Base-by-base conservation (phyloP, 2,329 filamentous ascomycete genomes). In the Neofusicoccum sp. region DNA sequence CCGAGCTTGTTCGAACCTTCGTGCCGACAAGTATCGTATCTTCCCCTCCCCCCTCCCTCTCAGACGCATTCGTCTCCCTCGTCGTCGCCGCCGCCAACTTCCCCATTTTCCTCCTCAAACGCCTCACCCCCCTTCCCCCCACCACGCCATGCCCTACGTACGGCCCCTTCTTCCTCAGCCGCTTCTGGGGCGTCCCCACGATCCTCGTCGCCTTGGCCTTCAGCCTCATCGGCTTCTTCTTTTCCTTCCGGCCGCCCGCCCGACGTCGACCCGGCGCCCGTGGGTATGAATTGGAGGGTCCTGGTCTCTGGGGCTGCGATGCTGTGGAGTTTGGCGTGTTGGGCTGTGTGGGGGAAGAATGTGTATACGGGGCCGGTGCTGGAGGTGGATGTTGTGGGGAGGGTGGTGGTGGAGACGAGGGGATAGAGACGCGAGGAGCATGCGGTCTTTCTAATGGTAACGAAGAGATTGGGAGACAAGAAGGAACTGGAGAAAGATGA, bases 221-320 rank as follows among this genome's bases (percentile, higher is more conserved):
- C 53, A 62, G 69, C 5, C 11, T 48, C 1, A 67, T 71, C 28
- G 62, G 71, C 3, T 64, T 70, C 8, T 71, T 72, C 62, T 71
- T 71, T 11, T 56, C 51, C 6, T 33, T 56, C 14, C 43, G 70
- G 70, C 34, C 71, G 66, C 68, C 70, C 67, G 1, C 58, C n/a
- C 3, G 64, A 62, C 7, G 60, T 63, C 2, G 41, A 63, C 0
- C 67, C 69, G 1, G 66, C 61, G 24, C 62, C 65, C 3, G 60
- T 63, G 28, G 67, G 51, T 7, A 70, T 71, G 68, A 73, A 73
- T 28, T 73, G 68, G 67, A 65, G 67, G 0, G 60, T 69, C 2
- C 16, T 71, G 8, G 69, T 69, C 0, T 69, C 65, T 0, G 65
- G 66, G 0, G 49, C 40, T 1, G 62, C 67, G 6, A 64, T 66